These are phyloP conservation scores for Ogataea wickerhamii DNA, from an alignment of 805 yeast species.

Conservation along the genomic window DNA sequence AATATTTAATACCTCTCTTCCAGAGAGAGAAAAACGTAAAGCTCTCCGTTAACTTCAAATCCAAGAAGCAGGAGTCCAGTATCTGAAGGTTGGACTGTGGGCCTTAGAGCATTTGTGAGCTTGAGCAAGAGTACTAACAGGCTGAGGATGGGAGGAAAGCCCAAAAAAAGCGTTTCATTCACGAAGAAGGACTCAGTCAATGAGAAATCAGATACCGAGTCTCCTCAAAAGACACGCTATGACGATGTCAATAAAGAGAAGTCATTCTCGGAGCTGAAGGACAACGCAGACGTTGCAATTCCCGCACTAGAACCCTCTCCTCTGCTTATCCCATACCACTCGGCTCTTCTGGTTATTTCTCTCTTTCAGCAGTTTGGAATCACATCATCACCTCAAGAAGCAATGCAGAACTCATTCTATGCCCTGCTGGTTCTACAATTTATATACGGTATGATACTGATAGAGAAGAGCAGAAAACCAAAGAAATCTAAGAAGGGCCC, in stretches of 20 bases:
- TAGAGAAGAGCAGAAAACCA: conserved; percentile 30
- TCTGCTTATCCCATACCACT: conserved; percentile 31
- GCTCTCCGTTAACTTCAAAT: no score
- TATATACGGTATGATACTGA: conserved; percentile 33
- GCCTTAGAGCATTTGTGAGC: no score
- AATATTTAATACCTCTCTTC: no score
- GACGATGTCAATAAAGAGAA: not conserved
- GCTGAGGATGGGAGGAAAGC: conserved; percentile 6
- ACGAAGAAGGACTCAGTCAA: conserved; percentile 11
- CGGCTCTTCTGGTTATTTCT: conserved; percentile 22
- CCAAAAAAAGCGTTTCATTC: conserved; percentile 30
- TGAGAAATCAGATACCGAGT: not conserved
- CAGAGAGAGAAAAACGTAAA: no score
- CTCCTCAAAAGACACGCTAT: not conserved
- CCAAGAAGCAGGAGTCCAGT: no score
- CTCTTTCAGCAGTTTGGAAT: conserved; percentile 33
- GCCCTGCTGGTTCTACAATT: conserved; percentile 35
- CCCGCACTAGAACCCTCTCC: conserved; percentile 17
- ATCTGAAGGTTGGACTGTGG: no score
- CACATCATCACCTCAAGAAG: conserved; percentile 25
- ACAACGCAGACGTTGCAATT: not conserved
- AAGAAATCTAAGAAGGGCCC: conserved; percentile 14
- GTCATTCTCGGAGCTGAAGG: not conserved
- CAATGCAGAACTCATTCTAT: conserved; percentile 27
- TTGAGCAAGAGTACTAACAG: no score